Evolutionary conservation across 192 early-diverging fungal genomes (phyloP).

Genomic region (Backusella luteola): DNA sequence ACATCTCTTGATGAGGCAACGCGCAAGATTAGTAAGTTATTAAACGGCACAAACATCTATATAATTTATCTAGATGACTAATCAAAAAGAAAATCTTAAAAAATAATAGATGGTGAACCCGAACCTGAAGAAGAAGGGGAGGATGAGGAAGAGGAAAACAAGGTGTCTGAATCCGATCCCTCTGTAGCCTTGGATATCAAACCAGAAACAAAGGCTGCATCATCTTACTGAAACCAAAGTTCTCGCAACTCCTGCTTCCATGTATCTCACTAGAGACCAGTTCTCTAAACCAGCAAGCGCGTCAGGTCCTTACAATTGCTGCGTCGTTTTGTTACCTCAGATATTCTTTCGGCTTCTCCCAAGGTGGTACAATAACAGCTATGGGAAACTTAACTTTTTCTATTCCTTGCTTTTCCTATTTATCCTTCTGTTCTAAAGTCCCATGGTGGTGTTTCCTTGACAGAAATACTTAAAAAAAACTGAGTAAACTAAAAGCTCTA

Average conservation of each 20-base stretch:
- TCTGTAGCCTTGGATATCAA: neutral
- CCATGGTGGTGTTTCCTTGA: neutral
- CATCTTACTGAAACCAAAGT: neutral
- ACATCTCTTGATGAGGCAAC: constrained; percentile 56
- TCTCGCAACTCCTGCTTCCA: neutral
- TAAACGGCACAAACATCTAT: neutral
- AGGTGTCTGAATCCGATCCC: neutral
- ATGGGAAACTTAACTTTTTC: neutral
- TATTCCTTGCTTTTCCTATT: neutral
- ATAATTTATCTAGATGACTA: neutral
- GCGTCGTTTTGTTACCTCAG: neutral
- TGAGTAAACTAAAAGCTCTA: neutral
- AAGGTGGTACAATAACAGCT: neutral
- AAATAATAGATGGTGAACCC: neutral
- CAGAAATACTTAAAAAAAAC: neutral
- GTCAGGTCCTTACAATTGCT: neutral
- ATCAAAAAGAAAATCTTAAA: neutral
- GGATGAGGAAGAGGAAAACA: neutral
- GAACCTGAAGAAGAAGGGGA: neutral
- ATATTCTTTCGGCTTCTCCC: neutral
- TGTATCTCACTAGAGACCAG: neutral
- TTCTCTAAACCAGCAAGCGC: neutral
- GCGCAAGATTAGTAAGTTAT: constrained; percentile 12
- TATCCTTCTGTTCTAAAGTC: neutral
- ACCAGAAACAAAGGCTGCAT: neutral